Base-by-base conservation (phyloP, 2,329 filamentous ascomycete species). In the Xylaria multiplex region DNA sequence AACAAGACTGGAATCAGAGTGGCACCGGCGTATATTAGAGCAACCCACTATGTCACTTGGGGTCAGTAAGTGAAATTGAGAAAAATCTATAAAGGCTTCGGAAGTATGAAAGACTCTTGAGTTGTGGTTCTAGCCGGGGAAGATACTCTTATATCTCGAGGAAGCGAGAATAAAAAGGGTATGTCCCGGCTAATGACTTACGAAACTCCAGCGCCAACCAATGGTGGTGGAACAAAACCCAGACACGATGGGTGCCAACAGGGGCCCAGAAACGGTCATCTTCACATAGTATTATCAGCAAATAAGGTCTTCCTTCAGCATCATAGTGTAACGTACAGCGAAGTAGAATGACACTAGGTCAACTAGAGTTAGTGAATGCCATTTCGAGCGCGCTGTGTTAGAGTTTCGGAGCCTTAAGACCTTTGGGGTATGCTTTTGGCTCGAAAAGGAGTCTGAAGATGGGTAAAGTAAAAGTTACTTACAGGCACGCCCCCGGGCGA, bases 131-230 rank as follows among this genome's bases (percentile, higher is more conserved):
- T 32, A 19, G 7, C 3, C 6, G 11, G 22, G 27, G 6, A 24
- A 55, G 19, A 13, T 22, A 3, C 11, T 6, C 7, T 6, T 24
- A 27, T 24, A 30, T 3, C 14, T 30, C 1, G 16, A 30, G 1
- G 9, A 5, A 42, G 19, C 13, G 14, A 16, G 7, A 42, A 55
- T 13, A 6, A 24, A 22, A 19, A 37, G 14, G 30, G 9, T 37
- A 22, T 13, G 22, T n/a, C 14, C 11, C 14, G n/a, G 14, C 42
- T 3, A 42, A 19, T 14, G 30, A 64, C 62, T 49, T 64, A 64
- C 62, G 73, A 91, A 91, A 1, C 85, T 79, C 90, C 90, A 92
- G 48, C 87, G 83, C 90, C 90, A 92, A 30, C 84, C 85, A 30
- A 90, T 83, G 1, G 81, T 82, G 1, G 81, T 75, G 0, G 86